Base-by-base conservation (phyloP, 371 early-diverging fungal genomes). In the Dinochytrium kinnereticum region DNA sequence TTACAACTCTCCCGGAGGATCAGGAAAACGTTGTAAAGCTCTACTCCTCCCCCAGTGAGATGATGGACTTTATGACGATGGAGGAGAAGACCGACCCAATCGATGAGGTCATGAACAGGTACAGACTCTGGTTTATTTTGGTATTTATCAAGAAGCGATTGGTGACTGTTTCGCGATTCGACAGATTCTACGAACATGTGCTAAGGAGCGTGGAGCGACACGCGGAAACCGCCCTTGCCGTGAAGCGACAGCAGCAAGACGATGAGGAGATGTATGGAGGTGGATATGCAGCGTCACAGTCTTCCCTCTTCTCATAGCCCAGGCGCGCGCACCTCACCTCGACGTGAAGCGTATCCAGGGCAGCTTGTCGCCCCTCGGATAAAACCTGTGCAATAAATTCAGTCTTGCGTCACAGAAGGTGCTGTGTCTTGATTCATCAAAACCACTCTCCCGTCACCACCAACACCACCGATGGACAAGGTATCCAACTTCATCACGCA, bases 1-100 rank as follows among this genome's bases (percentile, higher is more conserved):
- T 76, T 50, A 65, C 26, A 13, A 67, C 76, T 10, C 37, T 79
- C 19, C 80, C 77, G 10, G 70, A 79, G 31, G 79, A 79, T 61
- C 76, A 72, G 64, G 76, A 76, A 59, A 69, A 76, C 31, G 17
- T 79, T 1, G 34, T 44, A 21, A 26, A 37, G 1, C 33, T 79
- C 26, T 75, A 30, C 28, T 21, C 13, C 7, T 3, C 21, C 19
- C 3, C 21, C 5, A 30, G n/a, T 5, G 24, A 15, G 55, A 26
- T 21, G 5, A 53, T 21, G 13, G 55, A 26, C 17, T 13, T 53
- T n/a, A 26, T 53, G 7, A 26, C 10, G 10, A 5, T 53, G 13
- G 55, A 53, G 24, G 26, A 26, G 5, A 5, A 24, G 10, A 53
- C 5, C 55, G n/a, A 13, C 10, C 5, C n/a, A 13, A 53, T 53